Conservation (phyloP, 176 grass and related monocot species). For the Microstegium vimineum region DNA sequence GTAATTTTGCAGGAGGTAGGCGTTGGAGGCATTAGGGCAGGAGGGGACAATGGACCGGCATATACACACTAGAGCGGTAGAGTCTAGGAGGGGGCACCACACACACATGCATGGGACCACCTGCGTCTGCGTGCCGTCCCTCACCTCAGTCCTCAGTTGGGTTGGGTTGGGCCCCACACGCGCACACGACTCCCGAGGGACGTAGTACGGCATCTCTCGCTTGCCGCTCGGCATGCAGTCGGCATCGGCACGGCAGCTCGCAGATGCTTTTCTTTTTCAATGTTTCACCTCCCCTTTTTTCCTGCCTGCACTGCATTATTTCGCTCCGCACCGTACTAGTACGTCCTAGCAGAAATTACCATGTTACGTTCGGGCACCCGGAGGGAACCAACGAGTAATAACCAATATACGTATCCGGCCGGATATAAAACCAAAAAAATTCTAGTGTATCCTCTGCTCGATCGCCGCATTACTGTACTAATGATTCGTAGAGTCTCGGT, state of each 20-base stretch:
- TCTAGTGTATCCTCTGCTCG: no score
- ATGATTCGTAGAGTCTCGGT: no score
- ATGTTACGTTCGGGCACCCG: background rate
- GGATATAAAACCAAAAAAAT: no score
- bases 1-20: conserved; percentile 34
- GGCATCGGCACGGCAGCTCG: background rate
- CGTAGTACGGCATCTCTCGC: background rate
- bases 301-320: background rate
- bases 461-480: no score
- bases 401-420: no score
- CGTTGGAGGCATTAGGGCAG: conserved; percentile 52
- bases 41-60: conserved; percentile 52
- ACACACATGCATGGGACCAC: no score
- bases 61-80: background rate
- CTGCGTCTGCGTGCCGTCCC: no score
- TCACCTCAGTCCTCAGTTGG: no score
- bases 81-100: background rate
- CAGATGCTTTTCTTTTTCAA: background rate
- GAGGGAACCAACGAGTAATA: background rate
- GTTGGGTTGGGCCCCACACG: no score
- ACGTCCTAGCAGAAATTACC: background rate
- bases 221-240: background rate
- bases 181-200: no score
- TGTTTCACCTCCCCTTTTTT: background rate
- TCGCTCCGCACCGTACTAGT: background rate